Conservation (phyloP, 2,329 filamentous ascomycete species). For the Venturia asperata region DNA sequence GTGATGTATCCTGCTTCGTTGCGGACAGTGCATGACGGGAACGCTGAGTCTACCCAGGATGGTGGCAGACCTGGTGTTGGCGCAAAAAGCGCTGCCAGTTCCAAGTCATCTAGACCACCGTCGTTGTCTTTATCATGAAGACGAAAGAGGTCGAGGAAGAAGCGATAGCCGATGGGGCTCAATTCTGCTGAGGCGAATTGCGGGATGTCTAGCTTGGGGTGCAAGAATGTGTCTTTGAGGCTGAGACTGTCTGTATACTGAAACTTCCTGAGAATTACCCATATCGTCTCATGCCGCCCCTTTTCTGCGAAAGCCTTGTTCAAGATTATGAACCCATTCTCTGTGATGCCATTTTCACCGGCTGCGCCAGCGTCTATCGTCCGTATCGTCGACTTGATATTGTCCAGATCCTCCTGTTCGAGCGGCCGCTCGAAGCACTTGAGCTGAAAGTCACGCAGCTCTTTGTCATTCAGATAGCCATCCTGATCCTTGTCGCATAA, state of each 20-base stretch:
- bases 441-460: constrained; percentile 83
- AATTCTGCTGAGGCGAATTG: constrained; percentile 88
- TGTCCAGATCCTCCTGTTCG: constrained; percentile 71
- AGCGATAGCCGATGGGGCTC: constrained; percentile 88
- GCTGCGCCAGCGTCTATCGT: constrained; percentile 58
- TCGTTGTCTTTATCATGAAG: constrained; percentile 97
- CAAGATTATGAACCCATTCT: constrained; percentile 75
- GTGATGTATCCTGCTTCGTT: constrained; percentile 96
- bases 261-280: constrained; percentile 92
- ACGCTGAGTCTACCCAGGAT: constrained; percentile 82
- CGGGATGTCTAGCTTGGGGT: constrained; percentile 89
- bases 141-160: constrained; percentile 94
- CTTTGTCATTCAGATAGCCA: constrained; percentile 79
- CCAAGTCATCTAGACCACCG: constrained; percentile 79
- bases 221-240: constrained; percentile 81
- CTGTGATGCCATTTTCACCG: constrained; percentile 66
- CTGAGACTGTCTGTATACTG: constrained; percentile 95
- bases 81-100: constrained; percentile 80
- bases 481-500: constrained; percentile 95
- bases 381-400: constrained; percentile 82
- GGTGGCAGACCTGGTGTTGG: constrained; percentile 83
- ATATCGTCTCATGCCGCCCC: constrained; percentile 94
- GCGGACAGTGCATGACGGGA: constrained; percentile 86
- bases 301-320: constrained; percentile 98
- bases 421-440: constrained; percentile 89